Base-by-base conservation (phyloP, 169 alveolate species). In the Plasmodium gonderi region DNA sequence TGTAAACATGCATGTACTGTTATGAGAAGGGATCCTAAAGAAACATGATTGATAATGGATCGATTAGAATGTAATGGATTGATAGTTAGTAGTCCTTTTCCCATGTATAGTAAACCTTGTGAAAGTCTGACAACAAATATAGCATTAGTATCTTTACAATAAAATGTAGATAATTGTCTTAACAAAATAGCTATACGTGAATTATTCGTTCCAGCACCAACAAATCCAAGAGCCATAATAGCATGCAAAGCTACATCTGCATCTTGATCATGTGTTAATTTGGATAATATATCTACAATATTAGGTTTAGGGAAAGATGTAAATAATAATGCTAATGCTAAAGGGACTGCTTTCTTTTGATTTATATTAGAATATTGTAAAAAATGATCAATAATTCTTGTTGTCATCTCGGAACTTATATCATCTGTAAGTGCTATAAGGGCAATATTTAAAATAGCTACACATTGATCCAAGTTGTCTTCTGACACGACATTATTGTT, bases 241-340 rank as follows among this genome's bases (percentile, higher is more conserved):
- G 99, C 99, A 93, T 97, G 96, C 90, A 97, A 94, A 38, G 99
- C 99, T 0, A 98, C 98, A 79, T 98, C 99, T 77, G 97, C 95
- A 87, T 99, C 99, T 23, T 96, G 96, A 94, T 99, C 99, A 96
- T 99, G 99, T 23, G 99, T 97, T 76, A 99, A 97, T 94, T 99
- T 99, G 68, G 99, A 96, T 12, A 96, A 77, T 8, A 94, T 67
- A 36, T 92, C 97, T 80, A 98, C 97, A 11, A 96, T 96, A 23
- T 94, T 94, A 4, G 99, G 99, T 95, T 98, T 97, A 7, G 99
- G 99, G 89, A 98, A 98, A 31, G 99, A 98, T 14, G 98, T 96
- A 91, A 97, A 97, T 69, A 98, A 97, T 67, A 99, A 92, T 36
- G 99, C 99, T 44, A 99, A 93, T 12, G 99, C 99, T 36, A 99